A percentile compares a stretch with the other conserved stretches of the same genome.
These are phyloP conservation scores for Urtica urens DNA, from an alignment of 306 rosid species.

Conservation along the genomic window DNA sequence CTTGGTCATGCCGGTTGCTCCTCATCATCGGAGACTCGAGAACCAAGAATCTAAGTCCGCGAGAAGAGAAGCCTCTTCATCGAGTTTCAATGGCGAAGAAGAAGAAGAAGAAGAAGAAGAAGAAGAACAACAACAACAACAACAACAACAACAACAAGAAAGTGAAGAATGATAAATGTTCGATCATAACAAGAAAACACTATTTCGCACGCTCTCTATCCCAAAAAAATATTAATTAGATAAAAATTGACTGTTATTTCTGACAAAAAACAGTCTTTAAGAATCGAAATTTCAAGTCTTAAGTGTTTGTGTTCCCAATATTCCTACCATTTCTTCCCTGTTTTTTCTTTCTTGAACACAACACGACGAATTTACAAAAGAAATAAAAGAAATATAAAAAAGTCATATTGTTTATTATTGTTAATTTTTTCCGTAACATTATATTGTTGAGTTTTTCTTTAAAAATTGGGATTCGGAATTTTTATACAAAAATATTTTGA, in stretches of 20 bases:
- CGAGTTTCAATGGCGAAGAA: background rate
- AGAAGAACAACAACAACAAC: too few relatives aligned
- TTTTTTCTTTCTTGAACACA: too few relatives aligned
- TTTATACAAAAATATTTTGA: too few relatives aligned
- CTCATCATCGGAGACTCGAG: slow-evolving; percentile 69
- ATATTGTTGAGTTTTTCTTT: too few relatives aligned
- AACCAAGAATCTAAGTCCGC: slow-evolving; percentile 30
- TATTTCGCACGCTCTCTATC: slow-evolving; percentile 32
- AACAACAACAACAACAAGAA: too few relatives aligned
- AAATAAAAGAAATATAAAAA: slow-evolving; percentile 18
- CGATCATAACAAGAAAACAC: slow-evolving; percentile 84
- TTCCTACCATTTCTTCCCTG: slow-evolving; percentile 28
- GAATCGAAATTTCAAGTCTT: slow-evolving; percentile 26
- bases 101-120: slow-evolving; percentile 6
- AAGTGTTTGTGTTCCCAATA: too few relatives aligned
- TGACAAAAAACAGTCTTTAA: slow-evolving; percentile 39
- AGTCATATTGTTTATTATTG: too few relatives aligned
- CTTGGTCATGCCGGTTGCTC: slow-evolving; percentile 53
- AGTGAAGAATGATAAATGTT: too few relatives aligned
- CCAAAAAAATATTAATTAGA: background rate
- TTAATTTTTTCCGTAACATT: too few relatives aligned
- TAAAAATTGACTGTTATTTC: too few relatives aligned
- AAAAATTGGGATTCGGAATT: too few relatives aligned
- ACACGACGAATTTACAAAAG: slow-evolving; percentile 33
- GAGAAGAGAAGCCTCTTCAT: slow-evolving; percentile 38